Conservation (phyloP, 2,329 filamentous ascomycete genomes). For the Teratosphaeria pseudoeucalypti region DNA sequence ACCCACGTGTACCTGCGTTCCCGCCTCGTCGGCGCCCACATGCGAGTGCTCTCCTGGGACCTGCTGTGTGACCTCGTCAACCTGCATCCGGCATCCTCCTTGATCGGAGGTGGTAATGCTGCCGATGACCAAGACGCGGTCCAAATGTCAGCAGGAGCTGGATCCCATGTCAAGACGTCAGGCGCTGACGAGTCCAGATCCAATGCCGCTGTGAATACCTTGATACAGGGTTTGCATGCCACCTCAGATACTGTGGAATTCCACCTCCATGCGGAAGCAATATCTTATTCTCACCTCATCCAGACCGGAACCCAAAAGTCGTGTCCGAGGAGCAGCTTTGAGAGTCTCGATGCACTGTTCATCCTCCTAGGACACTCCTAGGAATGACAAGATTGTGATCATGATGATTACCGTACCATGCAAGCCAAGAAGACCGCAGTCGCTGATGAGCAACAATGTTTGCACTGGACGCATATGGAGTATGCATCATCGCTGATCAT, state of each 20-base stretch:
- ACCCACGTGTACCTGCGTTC: neutral
- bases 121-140: neutral
- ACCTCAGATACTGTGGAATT: neutral
- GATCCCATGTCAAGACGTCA: neutral
- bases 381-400: neutral
- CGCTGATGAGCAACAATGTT: neutral
- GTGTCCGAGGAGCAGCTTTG: neutral
- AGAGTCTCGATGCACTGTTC: neutral
- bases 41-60: neutral
- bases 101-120: neutral
- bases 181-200: neutral
- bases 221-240: neutral
- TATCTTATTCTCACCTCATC: neutral
- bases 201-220: neutral
- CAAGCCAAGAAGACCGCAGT: neutral
- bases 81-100: conserved; percentile 1
- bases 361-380: neutral
- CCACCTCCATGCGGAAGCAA: neutral
- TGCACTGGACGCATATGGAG: neutral
- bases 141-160: neutral
- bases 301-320: neutral
- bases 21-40: neutral
- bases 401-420: neutral
- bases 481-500: neutral
- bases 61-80: conserved; percentile 4